These are phyloP conservation scores for Seiridium cupressi DNA, from an alignment of 2,329 filamentous ascomycete genomes.

Conservation along the genomic window DNA sequence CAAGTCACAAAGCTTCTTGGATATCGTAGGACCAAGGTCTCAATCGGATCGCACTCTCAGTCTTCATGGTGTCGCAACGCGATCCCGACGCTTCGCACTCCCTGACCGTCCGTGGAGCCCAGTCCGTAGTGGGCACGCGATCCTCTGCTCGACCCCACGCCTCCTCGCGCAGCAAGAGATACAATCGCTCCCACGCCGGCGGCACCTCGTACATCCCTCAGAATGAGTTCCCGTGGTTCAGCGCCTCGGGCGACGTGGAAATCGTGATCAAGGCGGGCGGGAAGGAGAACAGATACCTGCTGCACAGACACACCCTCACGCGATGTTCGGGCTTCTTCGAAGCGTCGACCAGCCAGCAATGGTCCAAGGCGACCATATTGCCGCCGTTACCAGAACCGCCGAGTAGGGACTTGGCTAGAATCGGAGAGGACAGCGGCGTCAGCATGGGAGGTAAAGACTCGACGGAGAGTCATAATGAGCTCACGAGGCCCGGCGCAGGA, in stretches of 20 bases:
- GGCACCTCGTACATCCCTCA: slow-evolving; percentile 67
- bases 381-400: slow-evolving; percentile 30
- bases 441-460: slow-evolving; percentile 33
- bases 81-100: slow-evolving; percentile 45
- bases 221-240: slow-evolving; percentile 93
- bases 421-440: slow-evolving; percentile 44
- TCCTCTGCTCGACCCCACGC: slow-evolving; percentile 46
- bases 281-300: slow-evolving; percentile 78
- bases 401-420: slow-evolving; percentile 48
- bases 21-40: background rate
- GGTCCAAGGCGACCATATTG: slow-evolving; percentile 52
- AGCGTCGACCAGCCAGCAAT: slow-evolving; percentile 76
- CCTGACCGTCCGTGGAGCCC: slow-evolving; percentile 56
- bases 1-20: background rate
- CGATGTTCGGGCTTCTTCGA: slow-evolving; percentile 95
- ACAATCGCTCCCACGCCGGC: slow-evolving; percentile 79
- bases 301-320: slow-evolving; percentile 83
- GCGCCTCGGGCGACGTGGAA: slow-evolving; percentile 88
- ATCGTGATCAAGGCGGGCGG: slow-evolving; percentile 67
- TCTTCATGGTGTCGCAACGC: slow-evolving; percentile 63
- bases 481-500: slow-evolving; percentile 33
- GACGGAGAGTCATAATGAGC: slow-evolving; percentile 31
- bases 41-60: slow-evolving; percentile 10
- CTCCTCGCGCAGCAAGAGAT: slow-evolving; percentile 61
- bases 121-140: slow-evolving; percentile 65